These are phyloP conservation scores for Lantana camara DNA, from an alignment of 257 asterid genomes.

Conservation along the genomic window DNA sequence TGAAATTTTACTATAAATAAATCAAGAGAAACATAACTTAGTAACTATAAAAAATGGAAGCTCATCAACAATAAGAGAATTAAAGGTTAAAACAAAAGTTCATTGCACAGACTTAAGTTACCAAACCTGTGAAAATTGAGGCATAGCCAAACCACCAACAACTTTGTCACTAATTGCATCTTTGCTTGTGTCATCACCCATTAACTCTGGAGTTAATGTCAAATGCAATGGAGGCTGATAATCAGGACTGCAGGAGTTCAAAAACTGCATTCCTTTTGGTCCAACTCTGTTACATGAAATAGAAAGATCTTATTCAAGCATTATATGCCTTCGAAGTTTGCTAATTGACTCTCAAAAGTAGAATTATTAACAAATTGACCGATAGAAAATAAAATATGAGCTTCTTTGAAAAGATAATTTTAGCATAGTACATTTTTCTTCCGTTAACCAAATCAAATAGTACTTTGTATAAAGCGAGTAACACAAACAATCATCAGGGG, in stretches of 20 bases:
- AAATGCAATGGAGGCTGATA: constrained; percentile 83
- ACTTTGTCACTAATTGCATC: constrained; percentile 43
- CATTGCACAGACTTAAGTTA: constrained; percentile 19
- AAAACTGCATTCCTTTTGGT: constrained; percentile 69
- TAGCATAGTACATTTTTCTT: neutral
- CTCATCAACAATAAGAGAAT: constrained; percentile 11
- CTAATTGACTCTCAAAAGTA: constrained; percentile 20
- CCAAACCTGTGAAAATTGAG: constrained; percentile 55
- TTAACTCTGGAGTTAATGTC: constrained; percentile 60
- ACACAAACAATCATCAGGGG: neutral
- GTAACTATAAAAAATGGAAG: constrained; percentile 6
- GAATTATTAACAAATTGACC: constrained; percentile 2
- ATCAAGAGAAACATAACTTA: constrained; percentile 17
- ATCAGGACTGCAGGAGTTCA: constrained; percentile 88
- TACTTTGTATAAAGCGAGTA: too few relatives aligned
- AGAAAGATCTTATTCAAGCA: constrained; percentile 21
- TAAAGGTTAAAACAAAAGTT: neutral
- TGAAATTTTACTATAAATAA: constrained; percentile 6
- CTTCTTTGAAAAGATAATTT: constrained; percentile 4
- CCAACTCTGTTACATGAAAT: constrained; percentile 66
- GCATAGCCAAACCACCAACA: constrained; percentile 41
- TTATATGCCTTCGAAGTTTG: constrained; percentile 16
- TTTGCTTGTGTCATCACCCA: constrained; percentile 46
- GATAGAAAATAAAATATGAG: neutral
- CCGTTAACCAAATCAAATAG: constrained; percentile 11